Percentiles rank a stretch among this genome's conserved stretches.
Conservation (phyloP, 768 basidiomycete species). For the Naematelia aurantialba region DNA sequence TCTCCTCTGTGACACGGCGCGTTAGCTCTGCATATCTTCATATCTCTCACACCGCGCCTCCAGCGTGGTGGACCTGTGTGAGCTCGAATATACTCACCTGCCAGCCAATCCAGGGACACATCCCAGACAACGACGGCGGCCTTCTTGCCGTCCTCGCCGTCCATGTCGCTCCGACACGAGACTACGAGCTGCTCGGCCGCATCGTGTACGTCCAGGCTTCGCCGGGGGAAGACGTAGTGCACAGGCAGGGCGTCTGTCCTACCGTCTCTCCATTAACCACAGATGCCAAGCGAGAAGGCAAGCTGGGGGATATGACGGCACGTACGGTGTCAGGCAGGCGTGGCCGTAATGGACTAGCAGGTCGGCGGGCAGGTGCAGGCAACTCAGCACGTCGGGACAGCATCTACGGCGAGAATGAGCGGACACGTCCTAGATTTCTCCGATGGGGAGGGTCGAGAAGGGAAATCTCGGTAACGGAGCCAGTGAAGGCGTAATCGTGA, state of each 20-base stretch:
- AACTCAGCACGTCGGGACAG: slow-evolving; percentile 93
- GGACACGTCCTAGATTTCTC: too few species aligned
- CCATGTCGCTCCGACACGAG: slow-evolving; percentile 21
- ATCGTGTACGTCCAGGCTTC: slow-evolving; percentile 57
- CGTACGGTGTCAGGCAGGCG: slow-evolving; percentile 89
- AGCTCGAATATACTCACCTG: slow-evolving; percentile 57
- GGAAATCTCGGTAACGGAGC: too few species aligned
- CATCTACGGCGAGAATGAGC: slow-evolving; percentile 59
- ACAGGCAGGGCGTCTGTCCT: slow-evolving; percentile 86
- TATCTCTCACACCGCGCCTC: too few species aligned
- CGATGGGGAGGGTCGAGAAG: too few species aligned
- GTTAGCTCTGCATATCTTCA: not conserved
- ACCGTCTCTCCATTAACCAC: not conserved
- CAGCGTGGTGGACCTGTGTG: too few species aligned
- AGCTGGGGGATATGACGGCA: not conserved
- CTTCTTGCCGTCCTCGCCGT: slow-evolving; percentile 21
- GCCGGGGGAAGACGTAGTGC: slow-evolving; percentile 83
- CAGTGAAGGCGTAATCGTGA: too few species aligned
- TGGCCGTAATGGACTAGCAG: slow-evolving; percentile 92
- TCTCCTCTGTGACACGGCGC: slow-evolving; percentile 24
- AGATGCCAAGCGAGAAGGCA: too few species aligned
- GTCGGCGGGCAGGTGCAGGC: slow-evolving; percentile 88
- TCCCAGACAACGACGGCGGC: slow-evolving; percentile 66
- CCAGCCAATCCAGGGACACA: slow-evolving; percentile 68
- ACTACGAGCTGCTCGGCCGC: slow-evolving; percentile 34